A percentile compares a stretch with the other conserved stretches of the same genome.
phyloP scores from a whole-genome alignment of 306 rosid genomes.

The Abrus precatorius region DNA sequence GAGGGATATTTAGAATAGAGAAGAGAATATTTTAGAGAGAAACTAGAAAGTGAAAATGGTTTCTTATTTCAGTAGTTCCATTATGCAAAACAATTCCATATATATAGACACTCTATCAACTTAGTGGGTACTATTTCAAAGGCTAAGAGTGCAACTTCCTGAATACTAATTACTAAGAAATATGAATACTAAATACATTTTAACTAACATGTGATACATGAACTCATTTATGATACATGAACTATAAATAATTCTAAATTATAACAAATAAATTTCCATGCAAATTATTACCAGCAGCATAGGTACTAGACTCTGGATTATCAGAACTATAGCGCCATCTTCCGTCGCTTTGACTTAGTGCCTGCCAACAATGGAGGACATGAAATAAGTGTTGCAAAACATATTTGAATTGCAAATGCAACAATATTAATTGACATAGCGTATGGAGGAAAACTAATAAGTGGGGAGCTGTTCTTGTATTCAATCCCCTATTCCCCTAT shows the following conservation, averaged over 20 bases:
- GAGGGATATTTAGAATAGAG: no score
- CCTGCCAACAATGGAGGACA: conserved; percentile 60
- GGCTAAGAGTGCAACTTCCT: neutral
- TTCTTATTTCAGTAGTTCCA: no score
- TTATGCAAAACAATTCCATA: no score
- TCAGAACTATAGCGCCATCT: conserved; percentile 91
- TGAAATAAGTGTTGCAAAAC: conserved; percentile 38
- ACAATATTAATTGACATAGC: neutral
- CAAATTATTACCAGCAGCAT: conserved; percentile 85
- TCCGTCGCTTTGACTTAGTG: conserved; percentile 98
- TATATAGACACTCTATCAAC: no score
- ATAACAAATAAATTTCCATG: neutral
- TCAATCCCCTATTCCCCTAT: conserved; percentile 13
- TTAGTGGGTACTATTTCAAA: neutral
- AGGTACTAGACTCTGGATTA: conserved; percentile 90
- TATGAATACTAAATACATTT: no score
- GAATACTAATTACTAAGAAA: neutral
- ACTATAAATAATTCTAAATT: neutral
- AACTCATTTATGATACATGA: neutral
- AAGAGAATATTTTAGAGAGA: no score
- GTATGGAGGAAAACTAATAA: neutral
- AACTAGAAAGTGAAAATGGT: no score
- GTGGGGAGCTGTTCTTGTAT: conserved; percentile 24
- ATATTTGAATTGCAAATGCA: neutral
- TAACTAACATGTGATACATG: neutral